Conservation (phyloP, 305 asterid genomes). For the Caryopteris hybrid region DNA sequence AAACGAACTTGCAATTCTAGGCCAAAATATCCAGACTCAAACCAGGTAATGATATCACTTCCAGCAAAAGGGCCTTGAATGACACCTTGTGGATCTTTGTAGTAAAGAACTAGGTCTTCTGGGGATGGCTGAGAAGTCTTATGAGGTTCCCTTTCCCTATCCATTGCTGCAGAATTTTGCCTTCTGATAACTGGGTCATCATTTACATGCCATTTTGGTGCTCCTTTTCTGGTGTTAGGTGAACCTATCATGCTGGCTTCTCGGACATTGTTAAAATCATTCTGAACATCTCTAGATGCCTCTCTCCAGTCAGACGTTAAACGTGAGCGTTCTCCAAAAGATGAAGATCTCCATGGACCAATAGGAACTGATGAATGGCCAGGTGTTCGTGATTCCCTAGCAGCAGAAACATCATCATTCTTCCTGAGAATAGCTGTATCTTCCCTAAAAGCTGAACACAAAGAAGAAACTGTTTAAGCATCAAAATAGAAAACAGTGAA, state of each 20-base stretch:
- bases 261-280: conserved; percentile 36
- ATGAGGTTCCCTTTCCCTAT: conserved; percentile 45
- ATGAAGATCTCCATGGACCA: conserved; percentile 59
- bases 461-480: conserved; percentile 7
- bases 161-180: conserved; percentile 46
- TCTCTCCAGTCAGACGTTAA: conserved; percentile 51
- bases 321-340: conserved; percentile 44
- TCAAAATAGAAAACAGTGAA: background rate
- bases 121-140: conserved; percentile 51
- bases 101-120: conserved; percentile 65
- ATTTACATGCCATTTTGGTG: conserved; percentile 40
- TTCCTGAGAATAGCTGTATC: conserved; percentile 22
- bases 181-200: conserved; percentile 48
- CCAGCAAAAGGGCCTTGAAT: conserved; percentile 91
- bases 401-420: conserved; percentile 32
- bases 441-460: conserved; percentile 44
- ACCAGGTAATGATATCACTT: conserved; percentile 78
- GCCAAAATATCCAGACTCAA: conserved; percentile 87
- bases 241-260: conserved; percentile 38
- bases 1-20: conserved; percentile 74
- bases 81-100: conserved; percentile 81
- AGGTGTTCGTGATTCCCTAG: conserved; percentile 36
- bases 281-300: conserved; percentile 32
- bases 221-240: conserved; percentile 32
- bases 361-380: conserved; percentile 25